Evolutionary conservation across 2,329 filamentous ascomycete genomes (phyloP).

Genomic region (Pseudogymnoascus sp.): DNA sequence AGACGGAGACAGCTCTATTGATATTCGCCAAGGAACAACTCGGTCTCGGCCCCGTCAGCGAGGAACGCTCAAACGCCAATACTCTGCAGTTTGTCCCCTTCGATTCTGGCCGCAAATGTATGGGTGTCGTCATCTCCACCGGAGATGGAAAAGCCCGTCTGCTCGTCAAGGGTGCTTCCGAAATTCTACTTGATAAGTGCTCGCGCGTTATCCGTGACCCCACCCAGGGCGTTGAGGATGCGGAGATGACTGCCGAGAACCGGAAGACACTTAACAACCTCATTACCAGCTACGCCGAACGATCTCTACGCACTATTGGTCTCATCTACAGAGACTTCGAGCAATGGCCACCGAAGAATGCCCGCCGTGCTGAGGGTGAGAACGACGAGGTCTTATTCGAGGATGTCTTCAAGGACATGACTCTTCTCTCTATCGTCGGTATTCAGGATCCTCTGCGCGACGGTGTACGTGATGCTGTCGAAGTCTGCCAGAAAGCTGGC

Average conservation of each 20-base stretch:
- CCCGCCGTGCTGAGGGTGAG: constrained; percentile 50
- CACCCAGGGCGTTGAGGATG: constrained; percentile 47
- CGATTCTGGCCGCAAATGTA: constrained; percentile 50
- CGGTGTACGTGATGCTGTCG: constrained; percentile 59
- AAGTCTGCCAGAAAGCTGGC: constrained; percentile 57
- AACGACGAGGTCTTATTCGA: constrained; percentile 54
- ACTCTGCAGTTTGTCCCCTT: constrained; percentile 42
- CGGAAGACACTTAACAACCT: constrained; percentile 43
- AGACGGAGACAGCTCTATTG: constrained; percentile 70
- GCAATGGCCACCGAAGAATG: constrained; percentile 53
- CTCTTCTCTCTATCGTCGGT: constrained; percentile 62
- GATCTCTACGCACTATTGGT: constrained; percentile 67
- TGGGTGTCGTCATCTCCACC: constrained; percentile 54
- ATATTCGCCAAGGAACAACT: constrained; percentile 57
- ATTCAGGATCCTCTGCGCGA: constrained; percentile 66
- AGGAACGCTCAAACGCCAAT: constrained; percentile 53
- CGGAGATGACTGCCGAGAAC: constrained; percentile 46
- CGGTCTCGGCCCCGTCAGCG: constrained; percentile 50
- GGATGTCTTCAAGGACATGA: constrained; percentile 62
- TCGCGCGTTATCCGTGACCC: constrained; percentile 44
- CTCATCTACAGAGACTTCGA: constrained; percentile 66
- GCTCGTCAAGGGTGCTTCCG: constrained; percentile 45
- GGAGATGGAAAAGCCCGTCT: constrained; percentile 34
- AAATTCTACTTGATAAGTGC: constrained; percentile 38
- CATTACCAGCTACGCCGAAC: constrained; percentile 53